Conservation (phyloP, 2,329 filamentous ascomycete genomes). For the Pseudogymnoascus sp. region DNA sequence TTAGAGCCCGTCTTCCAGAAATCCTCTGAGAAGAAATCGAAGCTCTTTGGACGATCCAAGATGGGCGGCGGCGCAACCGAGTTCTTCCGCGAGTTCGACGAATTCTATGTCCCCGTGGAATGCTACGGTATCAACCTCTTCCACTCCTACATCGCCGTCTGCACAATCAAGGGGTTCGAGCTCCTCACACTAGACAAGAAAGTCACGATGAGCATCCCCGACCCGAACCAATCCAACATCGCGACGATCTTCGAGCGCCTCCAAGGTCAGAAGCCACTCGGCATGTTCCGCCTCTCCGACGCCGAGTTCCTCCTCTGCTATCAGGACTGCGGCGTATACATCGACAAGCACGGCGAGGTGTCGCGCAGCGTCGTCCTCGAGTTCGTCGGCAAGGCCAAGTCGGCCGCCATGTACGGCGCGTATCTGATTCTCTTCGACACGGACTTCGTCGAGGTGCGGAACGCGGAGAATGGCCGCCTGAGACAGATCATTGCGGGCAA, state of each 20-base stretch:
- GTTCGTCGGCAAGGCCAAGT: slow-evolving; percentile 87
- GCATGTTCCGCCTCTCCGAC: slow-evolving; percentile 93
- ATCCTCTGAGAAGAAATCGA: slow-evolving; percentile 72
- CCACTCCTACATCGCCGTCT: slow-evolving; percentile 86
- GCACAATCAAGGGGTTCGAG: slow-evolving; percentile 87
- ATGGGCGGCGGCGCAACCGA: slow-evolving; percentile 67
- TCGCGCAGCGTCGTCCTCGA: slow-evolving; percentile 94
- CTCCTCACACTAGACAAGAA: slow-evolving; percentile 97
- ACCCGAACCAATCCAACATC: slow-evolving; percentile 70
- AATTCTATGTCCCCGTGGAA: slow-evolving; percentile 95
- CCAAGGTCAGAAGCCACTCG: slow-evolving; percentile 73
- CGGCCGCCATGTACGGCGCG: slow-evolving; percentile 81
- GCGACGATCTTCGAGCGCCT: slow-evolving; percentile 80
- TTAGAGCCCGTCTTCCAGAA: slow-evolving; percentile 94
- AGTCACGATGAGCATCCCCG: slow-evolving; percentile 86
- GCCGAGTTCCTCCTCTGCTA: slow-evolving; percentile 91
- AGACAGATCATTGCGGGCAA: slow-evolving; percentile 90
- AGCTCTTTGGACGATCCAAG: slow-evolving; percentile 49
- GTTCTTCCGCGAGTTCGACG: slow-evolving; percentile 96
- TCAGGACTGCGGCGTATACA: slow-evolving; percentile 92
- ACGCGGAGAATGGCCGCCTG: slow-evolving; percentile 88
- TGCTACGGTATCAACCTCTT: slow-evolving; percentile 95
- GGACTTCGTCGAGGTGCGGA: slow-evolving; percentile 94
- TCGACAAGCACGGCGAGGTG: slow-evolving; percentile 96
- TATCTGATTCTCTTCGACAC: slow-evolving; percentile 91